These are phyloP conservation scores for Actinidia arguta DNA, from an alignment of 179 eudicot genomes.

Conservation along the genomic window DNA sequence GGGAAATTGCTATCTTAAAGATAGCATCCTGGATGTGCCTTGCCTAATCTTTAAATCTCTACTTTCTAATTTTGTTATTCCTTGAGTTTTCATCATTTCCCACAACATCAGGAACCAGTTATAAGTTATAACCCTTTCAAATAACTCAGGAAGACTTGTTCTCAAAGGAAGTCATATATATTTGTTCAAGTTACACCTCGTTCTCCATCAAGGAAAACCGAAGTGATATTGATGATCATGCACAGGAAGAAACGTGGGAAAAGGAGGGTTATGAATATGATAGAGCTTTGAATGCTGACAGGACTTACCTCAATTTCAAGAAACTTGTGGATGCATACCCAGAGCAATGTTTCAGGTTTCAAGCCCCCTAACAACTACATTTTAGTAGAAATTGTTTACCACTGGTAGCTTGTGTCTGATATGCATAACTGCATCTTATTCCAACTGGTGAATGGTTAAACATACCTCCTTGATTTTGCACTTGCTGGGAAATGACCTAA, in stretches of 20 bases:
- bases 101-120: conserved; percentile 14
- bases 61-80: too few relatives aligned
- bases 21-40: too few relatives aligned
- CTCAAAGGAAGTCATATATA: conserved; percentile 41
- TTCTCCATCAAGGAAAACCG: conserved; percentile 43
- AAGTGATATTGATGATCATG: conserved; percentile 42
- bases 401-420: background rate
- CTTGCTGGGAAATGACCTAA: background rate
- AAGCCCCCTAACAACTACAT: background rate
- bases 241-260: conserved; percentile 73
- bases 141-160: conserved; percentile 59
- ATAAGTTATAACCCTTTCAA: conserved; percentile 7
- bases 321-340: conserved; percentile 82
- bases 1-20: too few relatives aligned
- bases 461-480: background rate
- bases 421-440: background rate
- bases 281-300: conserved; percentile 76
- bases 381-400: background rate
- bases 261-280: conserved; percentile 88
- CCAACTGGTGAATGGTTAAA: background rate
- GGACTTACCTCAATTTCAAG: conserved; percentile 95
- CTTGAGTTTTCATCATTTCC: too few relatives aligned
- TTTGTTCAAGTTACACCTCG: conserved; percentile 42
- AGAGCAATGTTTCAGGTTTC: conserved; percentile 88
- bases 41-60: too few relatives aligned